Evolutionary conservation across 2,329 filamentous ascomycete genomes (phyloP), one percentile per base, ranked within the genome.

Genomic region (Aspergillus awamori): DNA sequence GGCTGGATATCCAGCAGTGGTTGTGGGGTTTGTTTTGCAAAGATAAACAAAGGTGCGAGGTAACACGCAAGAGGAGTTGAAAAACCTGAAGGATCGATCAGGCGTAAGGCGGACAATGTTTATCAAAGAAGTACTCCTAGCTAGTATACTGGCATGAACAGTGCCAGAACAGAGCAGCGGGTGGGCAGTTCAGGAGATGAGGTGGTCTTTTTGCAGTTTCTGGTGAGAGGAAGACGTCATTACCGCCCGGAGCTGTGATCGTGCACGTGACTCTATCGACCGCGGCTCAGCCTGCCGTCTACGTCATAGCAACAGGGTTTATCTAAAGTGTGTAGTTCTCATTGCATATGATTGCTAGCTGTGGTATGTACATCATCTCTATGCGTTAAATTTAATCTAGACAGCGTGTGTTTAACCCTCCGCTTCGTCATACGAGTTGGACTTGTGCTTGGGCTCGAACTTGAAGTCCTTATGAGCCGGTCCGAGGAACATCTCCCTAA

Each of bases 361-460:
- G 49, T 39, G 13, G 52, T 58, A 38, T 52, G 33, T 55, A 58
- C 30, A 53, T 20, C 36, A 38, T 43, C 24, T 48, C 8, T 51
- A n/a, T 48, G 20, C 24, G 45, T 57, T 45, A 24, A 51, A 49
- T 28, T 30, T 22, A 15, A 17, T 39, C 36, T 30, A 28, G 15
- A 41, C 6, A 15, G 36, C 49, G 33, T 33, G 22, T 45, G 7
- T 45, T 62, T 63, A 74, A 36, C 73, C 89, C 76, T 93, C 92
- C 53, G 90, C 87, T 57, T 71, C 67, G 70, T 93, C 90, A 73
- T 97, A 97, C 57, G 89, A 86, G 74, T 96, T 96, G 51, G 92
- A 95, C 82, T 97, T 98, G 82, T 99, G 95, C 83, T 99, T 99
- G 3, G 95, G 95, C 79, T 94, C 88, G 79, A 98, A 99, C 67